Conservation (phyloP, 2,329 filamentous ascomycete genomes). For the Colletotrichum australisinense region DNA sequence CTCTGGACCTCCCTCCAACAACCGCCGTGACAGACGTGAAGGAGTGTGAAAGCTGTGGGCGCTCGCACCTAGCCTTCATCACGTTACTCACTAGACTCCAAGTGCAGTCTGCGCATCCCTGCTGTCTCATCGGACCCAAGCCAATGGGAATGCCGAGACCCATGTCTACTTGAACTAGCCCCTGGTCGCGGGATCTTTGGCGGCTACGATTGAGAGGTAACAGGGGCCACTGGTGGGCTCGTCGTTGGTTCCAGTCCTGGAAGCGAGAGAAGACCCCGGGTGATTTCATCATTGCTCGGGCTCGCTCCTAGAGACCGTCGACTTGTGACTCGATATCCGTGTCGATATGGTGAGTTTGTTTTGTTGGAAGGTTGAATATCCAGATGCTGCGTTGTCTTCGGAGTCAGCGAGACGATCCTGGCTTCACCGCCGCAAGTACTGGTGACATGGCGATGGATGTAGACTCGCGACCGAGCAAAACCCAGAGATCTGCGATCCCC, state of each 20-base stretch:
- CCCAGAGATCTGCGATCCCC: conserved; percentile 31
- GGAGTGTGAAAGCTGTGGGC: conserved; percentile 20
- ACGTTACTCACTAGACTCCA: conserved; percentile 46
- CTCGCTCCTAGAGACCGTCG: conserved; percentile 10
- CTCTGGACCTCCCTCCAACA: not conserved
- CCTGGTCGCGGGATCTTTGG: conserved; percentile 44
- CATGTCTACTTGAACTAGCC: conserved; percentile 41
- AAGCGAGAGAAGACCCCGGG: not conserved
- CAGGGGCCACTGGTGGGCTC: conserved; percentile 12
- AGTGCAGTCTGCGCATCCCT: conserved; percentile 38
- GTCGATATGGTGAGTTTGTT: not conserved
- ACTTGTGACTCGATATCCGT: conserved; percentile 10
- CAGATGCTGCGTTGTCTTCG: conserved; percentile 8
- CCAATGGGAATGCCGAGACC: conserved; percentile 49
- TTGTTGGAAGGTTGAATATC: not conserved
- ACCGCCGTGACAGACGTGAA: conserved; percentile 24
- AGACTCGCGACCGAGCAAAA: conserved; percentile 5
- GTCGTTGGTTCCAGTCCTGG: not conserved
- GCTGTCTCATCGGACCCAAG: conserved; percentile 38
- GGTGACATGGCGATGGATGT: not conserved
- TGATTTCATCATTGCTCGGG: conserved; percentile 3
- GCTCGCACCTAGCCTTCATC: conserved; percentile 45
- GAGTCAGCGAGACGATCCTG: conserved; percentile 34
- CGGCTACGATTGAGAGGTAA: conserved; percentile 47
- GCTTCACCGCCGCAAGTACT: conserved; percentile 31